Base-by-base conservation (phyloP, 2,329 filamentous ascomycete genomes). In the Talaromyces marneffei region DNA sequence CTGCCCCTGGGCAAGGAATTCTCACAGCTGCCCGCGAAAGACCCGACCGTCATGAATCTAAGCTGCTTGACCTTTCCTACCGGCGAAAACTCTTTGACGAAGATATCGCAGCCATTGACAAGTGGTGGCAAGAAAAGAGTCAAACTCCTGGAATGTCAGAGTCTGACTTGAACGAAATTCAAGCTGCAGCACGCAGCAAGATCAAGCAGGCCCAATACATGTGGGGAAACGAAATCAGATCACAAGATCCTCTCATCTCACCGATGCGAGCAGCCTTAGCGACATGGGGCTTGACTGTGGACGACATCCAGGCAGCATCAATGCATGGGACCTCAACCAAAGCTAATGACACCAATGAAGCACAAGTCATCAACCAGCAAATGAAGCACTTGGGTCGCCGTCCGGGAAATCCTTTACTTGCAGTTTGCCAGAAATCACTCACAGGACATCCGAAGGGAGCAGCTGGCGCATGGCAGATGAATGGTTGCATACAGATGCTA, bases 341-440 rank as follows among this genome's bases (percentile, higher is more conserved):
- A 73, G 93, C 94, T 68, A 99, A 99, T 77, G 94, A 99, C 82
- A 97, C 97, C 87, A 99, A 99, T 78, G 94, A 99, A 77, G 97
- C 93, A n/a, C 92, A 92, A 58, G 93, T 97, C 72, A 89, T 99
- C 70, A 96, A 93, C 82, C 87, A 97, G 75, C 94, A 99, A 79
- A 86, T 99, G 78, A 87, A 88, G 69, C 94, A 99, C 74, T 87
- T 99, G 57, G 94, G 94, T 66, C 90, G 94, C 69, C 89, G 88
- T 78, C 96, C 97, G 86, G 94, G 94, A 71, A 99, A 99, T 72
- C 92, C 93, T 27, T 82, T 97, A 14, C 79, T 97, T 66, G 93
- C 92, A 35, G 58, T 55, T 16, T 55, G 37, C 27, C 58, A 99
- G 80, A 99, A 99, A 80, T 97, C 95, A 77, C 87, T 99, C 64